Base-by-base conservation (phyloP, 2,329 filamentous ascomycete genomes). In the Calonectria pseudoreteaudii region DNA sequence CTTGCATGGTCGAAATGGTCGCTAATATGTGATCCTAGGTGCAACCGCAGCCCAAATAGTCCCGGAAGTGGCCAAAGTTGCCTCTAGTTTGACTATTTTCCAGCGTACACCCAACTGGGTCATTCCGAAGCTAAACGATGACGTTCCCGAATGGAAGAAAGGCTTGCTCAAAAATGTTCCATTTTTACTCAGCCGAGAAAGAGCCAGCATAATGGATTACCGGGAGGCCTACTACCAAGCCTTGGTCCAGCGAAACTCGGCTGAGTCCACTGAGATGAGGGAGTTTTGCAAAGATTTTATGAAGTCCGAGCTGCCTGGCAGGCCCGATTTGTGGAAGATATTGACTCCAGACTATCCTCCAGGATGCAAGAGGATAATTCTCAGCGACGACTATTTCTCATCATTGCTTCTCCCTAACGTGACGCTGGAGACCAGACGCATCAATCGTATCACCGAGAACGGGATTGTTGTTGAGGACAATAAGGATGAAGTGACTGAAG, bases 61-160 rank as follows among this genome's bases (percentile, higher is more conserved):
- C 3, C 68, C 68, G 4, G 68, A 70, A 11, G 31, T 70, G n/a
- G 58, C 56, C 23, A 70, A 66, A 34, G 26, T 66, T 30, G 68
- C 60, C 18, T 52, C 58, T 7, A 62, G 31, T 26, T 9, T 70
- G 23, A 70, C 68, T 1, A 41, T 70, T 18, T 70, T 70, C 26
- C 68, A 70, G 36, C 47, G 68, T 23, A 41, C 68, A 18, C 68
- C 68, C 9, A 70, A 70, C 49, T 70, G 60, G 58, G 18, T 70
- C 36, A 70, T 70, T 13, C 68, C 68, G 20, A 65, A 60, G 7
- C 26, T 70, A 7, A 52, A 70, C 28, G 47, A 50, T 16, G 58
- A 66, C 8, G 60, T 70, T 6, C 36, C 68, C 7, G 36, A 53
- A 49, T 70, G 56, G 56, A 66, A 53, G n/a, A 65, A 49, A 26